Evolutionary conservation across 2,329 filamentous ascomycete species (phyloP).

Genomic region (Myriosclerotinia scirpicola): DNA sequence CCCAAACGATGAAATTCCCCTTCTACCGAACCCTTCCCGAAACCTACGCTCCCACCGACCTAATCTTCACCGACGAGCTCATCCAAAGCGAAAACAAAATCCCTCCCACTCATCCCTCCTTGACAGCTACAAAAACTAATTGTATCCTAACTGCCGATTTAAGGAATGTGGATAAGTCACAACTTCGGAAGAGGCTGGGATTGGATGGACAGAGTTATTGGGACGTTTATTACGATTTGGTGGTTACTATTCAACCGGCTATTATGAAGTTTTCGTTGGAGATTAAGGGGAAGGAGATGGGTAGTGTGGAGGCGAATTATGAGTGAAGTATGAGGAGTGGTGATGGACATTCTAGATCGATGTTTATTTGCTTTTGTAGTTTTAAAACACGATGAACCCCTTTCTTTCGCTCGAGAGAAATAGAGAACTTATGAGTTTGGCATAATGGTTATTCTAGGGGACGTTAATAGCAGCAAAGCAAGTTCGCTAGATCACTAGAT

Average conservation of each 20-base stretch:
- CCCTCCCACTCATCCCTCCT: slow-evolving; percentile 18
- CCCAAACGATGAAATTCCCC: slow-evolving; percentile 26
- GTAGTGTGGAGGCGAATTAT: slow-evolving; percentile 22
- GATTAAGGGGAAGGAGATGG: slow-evolving; percentile 25
- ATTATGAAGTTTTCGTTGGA: slow-evolving; percentile 25
- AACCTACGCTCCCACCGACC: slow-evolving; percentile 5
- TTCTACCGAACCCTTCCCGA: slow-evolving; percentile 27
- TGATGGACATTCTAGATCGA: background rate
- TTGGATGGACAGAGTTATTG: slow-evolving; percentile 23
- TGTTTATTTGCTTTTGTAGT: background rate
- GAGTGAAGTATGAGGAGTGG: background rate
- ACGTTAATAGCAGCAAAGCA: no score
- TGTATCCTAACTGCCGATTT: slow-evolving; percentile 25
- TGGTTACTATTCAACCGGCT: slow-evolving; percentile 25
- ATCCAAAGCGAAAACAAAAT: slow-evolving; percentile 20
- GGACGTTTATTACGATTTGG: slow-evolving; percentile 25
- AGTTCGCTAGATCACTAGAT: background rate
- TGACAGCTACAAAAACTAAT: slow-evolving; percentile 3
- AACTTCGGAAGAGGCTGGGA: slow-evolving; percentile 20
- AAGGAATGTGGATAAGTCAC: slow-evolving; percentile 19
- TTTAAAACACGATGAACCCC: background rate
- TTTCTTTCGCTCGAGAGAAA: background rate
- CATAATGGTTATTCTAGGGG: no score
- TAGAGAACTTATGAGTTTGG: background rate
- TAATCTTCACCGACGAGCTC: slow-evolving; percentile 29